These are phyloP conservation scores for Trichothecium sympodiale DNA, from an alignment of 2,329 filamentous ascomycete genomes.

Conservation along the genomic window DNA sequence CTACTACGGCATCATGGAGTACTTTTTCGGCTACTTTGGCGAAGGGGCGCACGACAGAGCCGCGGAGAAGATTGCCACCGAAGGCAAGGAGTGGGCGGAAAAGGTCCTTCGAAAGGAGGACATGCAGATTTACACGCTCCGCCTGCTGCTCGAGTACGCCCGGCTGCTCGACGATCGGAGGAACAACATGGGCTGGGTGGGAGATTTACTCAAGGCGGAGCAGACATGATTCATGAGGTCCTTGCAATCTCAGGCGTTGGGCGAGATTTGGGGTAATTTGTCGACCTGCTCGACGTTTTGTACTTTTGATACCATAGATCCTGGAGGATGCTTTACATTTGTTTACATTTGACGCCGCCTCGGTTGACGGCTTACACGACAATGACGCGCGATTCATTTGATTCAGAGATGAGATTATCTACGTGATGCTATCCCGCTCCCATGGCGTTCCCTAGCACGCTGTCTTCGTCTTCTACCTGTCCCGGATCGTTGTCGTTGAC, in stretches of 20 bases:
- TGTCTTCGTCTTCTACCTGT: not conserved
- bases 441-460: constrained; percentile 10
- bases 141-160: constrained; percentile 54
- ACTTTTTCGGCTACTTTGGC: constrained; percentile 53
- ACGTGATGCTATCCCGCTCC: no score
- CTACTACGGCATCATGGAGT: constrained; percentile 62
- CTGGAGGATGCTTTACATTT: no score
- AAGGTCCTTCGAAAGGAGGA: constrained; percentile 59
- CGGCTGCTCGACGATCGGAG: constrained; percentile 40
- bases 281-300: no score
- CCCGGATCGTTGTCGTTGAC: constrained; percentile 15
- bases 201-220: constrained; percentile 26
- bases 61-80: constrained; percentile 53
- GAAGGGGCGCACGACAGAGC: constrained; percentile 39
- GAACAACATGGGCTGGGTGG: constrained; percentile 44
- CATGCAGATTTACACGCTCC: constrained; percentile 60
- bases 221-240: no score
- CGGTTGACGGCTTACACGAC: no score
- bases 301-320: no score
- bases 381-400: no score
- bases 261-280: no score
- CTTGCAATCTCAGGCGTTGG: no score
- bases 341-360: no score
- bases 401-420: no score
- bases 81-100: constrained; percentile 58